Conservation (phyloP, 768 basidiomycete species). For the Royoungia palumana region DNA sequence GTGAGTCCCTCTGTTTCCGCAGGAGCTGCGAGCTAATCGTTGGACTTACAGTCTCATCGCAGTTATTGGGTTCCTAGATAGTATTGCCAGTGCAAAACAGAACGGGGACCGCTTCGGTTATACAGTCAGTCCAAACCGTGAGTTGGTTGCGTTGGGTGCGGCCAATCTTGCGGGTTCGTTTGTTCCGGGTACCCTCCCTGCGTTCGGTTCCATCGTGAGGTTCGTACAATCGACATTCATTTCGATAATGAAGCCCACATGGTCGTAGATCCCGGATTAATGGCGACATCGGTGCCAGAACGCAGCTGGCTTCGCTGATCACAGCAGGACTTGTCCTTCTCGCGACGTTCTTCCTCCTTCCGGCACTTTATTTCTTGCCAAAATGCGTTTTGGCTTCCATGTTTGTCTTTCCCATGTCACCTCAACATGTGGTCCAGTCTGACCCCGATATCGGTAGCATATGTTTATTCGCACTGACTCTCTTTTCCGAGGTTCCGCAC, state of each 20-base stretch:
- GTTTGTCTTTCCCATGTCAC: constrained; percentile 42
- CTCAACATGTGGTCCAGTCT: constrained; percentile 2
- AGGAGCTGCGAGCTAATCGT: background rate
- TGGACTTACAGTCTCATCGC: constrained; percentile 57
- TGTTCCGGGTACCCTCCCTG: constrained; percentile 85
- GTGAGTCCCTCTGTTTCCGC: constrained; percentile 34
- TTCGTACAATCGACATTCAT: constrained; percentile 29
- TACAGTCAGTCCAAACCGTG: constrained; percentile 89
- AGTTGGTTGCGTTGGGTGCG: constrained; percentile 86
- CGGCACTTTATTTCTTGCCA: constrained; percentile 81
- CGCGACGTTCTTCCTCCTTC: constrained; percentile 87
- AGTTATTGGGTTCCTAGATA: constrained; percentile 89
- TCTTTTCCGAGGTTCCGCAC: constrained; percentile 83
- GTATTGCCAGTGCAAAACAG: constrained; percentile 94
- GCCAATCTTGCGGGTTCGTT: constrained; percentile 78
- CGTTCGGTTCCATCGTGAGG: constrained; percentile 92
- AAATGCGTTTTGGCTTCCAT: constrained; percentile 88
- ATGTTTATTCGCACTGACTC: constrained; percentile 77
- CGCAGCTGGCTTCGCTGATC: constrained; percentile 85
- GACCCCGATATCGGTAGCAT: constrained; percentile 48
- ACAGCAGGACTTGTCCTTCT: constrained; percentile 73
- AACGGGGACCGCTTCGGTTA: constrained; percentile 83
- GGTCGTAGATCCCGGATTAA: constrained; percentile 71
- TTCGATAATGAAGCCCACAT: background rate
- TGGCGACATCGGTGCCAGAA: constrained; percentile 81